Evolutionary conservation across 139 green algal genomes (phyloP).

Genomic region (Chlorella sp.): DNA sequence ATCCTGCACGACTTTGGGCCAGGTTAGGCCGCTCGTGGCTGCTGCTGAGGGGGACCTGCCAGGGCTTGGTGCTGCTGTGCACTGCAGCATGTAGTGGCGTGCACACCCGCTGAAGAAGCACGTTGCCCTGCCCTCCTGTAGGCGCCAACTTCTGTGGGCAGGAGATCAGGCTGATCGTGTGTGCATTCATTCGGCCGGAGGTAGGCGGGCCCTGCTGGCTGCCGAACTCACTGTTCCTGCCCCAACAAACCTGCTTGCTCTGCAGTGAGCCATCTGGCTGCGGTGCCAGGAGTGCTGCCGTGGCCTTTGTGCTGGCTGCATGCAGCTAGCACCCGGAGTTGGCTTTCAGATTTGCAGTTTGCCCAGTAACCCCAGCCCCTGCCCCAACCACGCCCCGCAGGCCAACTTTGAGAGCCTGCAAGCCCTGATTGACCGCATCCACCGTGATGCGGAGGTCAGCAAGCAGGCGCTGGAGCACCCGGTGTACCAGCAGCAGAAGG

Average conservation of each 20-base stretch:
- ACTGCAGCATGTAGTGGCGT: no score
- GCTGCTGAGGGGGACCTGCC: no score
- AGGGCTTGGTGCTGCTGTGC: no score
- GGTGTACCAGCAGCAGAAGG: slow-evolving; percentile 29
- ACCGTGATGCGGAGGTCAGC: slow-evolving; percentile 72
- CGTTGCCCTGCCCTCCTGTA: no score
- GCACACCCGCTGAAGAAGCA: no score
- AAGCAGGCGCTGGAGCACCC: slow-evolving; percentile 56
- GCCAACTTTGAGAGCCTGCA: slow-evolving; percentile 78
- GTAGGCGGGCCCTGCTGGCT: neutral
- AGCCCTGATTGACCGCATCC: slow-evolving; percentile 79
- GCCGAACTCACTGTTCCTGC: no score
- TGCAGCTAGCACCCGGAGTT: no score
- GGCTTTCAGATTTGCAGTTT: no score
- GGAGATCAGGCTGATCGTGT: slow-evolving; percentile 74
- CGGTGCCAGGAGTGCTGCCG: neutral
- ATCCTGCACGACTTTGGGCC: slow-evolving; percentile 79
- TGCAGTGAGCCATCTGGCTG: neutral
- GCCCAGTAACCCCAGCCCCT: no score
- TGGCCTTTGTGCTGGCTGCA: neutral
- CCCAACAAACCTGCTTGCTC: neutral
- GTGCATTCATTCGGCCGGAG: slow-evolving; percentile 81
- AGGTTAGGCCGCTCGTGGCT: no score
- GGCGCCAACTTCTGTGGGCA: slow-evolving; percentile 78
- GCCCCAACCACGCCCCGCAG: slow-evolving; percentile 48